These are phyloP conservation scores for Jimgerdemannia flammicorona DNA, from an alignment of 192 early-diverging fungal species.

Conservation along the genomic window DNA sequence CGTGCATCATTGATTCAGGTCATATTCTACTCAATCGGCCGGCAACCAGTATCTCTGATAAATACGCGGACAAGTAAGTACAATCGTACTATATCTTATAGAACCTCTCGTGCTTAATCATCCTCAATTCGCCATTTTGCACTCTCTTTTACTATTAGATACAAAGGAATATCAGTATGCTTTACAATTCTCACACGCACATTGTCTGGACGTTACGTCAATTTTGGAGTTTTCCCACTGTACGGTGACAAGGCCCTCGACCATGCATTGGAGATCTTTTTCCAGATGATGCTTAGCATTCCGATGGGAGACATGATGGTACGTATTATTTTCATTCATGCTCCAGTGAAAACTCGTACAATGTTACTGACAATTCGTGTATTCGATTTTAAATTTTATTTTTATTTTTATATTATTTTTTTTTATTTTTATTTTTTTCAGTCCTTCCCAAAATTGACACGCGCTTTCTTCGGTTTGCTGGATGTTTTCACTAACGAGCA, in stretches of 20 bases:
- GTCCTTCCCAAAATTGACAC: conserved; percentile 57
- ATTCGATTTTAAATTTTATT: not conserved
- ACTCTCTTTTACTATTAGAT: conserved; percentile 25
- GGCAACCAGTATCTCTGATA: conserved; percentile 24
- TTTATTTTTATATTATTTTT: not conserved
- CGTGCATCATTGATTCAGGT: not conserved
- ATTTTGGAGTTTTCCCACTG: conserved; percentile 88
- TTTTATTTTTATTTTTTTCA: conserved; percentile 17
- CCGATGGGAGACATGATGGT: conserved; percentile 76
- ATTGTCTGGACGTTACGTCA: conserved; percentile 79
- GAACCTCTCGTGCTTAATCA: no score
- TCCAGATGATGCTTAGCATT: conserved; percentile 68
- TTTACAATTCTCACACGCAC: conserved; percentile 68
- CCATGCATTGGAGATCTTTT: conserved; percentile 55
- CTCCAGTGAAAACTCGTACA: not conserved
- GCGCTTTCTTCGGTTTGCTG: conserved; percentile 60
- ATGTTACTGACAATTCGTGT: not conserved
- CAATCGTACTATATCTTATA: no score
- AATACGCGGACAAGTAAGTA: conserved; percentile 45
- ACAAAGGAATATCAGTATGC: conserved; percentile 77
- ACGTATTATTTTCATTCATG: conserved; percentile 2
- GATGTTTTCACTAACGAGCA: conserved; percentile 67
- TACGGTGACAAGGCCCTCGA: conserved; percentile 81
- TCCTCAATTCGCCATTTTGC: no score
- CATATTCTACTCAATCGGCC: not conserved